Evolutionary conservation across 2,329 filamentous ascomycete genomes (phyloP).

Genomic region (Ophiostoma montium): DNA sequence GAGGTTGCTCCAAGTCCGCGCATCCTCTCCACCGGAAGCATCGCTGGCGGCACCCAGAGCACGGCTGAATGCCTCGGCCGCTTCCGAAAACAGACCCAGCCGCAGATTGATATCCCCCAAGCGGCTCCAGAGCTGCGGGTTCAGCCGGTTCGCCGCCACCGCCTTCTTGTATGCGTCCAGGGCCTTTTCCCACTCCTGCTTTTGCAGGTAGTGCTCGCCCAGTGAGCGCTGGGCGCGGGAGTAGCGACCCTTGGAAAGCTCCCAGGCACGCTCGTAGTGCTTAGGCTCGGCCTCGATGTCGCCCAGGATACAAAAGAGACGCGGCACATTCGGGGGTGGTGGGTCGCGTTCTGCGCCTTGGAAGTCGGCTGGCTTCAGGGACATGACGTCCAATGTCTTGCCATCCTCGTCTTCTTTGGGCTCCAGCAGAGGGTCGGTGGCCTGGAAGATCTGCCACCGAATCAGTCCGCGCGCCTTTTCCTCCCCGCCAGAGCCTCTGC

Average conservation of each 20-base stretch:
- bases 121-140: constrained; percentile 75
- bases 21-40: constrained; percentile 67
- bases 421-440: constrained; percentile 27
- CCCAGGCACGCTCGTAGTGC: constrained; percentile 80
- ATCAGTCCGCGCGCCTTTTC: constrained; percentile 68
- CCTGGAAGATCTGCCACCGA: constrained; percentile 63
- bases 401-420: constrained; percentile 29
- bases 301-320: constrained; percentile 84
- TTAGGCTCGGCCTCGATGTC: constrained; percentile 64
- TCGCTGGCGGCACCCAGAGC: constrained; percentile 52
- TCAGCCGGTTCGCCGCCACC: constrained; percentile 65
- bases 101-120: constrained; percentile 80
- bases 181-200: constrained; percentile 53
- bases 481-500: constrained; percentile 46
- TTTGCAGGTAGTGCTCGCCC: constrained; percentile 59
- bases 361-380: constrained; percentile 39
- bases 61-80: constrained; percentile 69
- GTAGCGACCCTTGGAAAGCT: constrained; percentile 66
- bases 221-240: constrained; percentile 78
- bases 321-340: constrained; percentile 66
- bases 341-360: constrained; percentile 53
- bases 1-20: constrained; percentile 88
- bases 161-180: constrained; percentile 66
- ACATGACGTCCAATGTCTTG: constrained; percentile 40
- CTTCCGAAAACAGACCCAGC: constrained; percentile 60